Evolutionary conservation across 805 yeast genomes (phyloP).

Genomic region (Barnettozyma wickerhamii): DNA sequence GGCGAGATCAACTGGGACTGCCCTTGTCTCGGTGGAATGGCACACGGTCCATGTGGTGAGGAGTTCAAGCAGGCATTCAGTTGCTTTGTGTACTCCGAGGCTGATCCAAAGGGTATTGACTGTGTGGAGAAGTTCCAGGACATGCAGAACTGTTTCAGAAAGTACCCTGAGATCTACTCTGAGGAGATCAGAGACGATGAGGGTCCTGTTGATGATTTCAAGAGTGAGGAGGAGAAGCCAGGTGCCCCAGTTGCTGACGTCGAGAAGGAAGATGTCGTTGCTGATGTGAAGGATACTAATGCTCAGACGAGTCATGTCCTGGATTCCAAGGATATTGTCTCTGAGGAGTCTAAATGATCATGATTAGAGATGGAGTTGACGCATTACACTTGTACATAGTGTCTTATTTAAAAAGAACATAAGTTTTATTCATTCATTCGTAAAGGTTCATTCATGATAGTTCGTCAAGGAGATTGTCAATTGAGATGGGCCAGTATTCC

Average conservation of each 20-base stretch:
- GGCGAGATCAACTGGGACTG: constrained; percentile 99
- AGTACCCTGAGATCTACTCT: constrained; percentile 87
- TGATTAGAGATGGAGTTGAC: neutral
- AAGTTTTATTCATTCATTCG: neutral
- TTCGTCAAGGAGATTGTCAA: constrained; percentile 25
- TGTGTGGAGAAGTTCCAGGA: constrained; percentile 85
- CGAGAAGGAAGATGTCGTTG: constrained; percentile 13
- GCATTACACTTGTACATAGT: neutral
- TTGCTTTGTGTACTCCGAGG: constrained; percentile 89
- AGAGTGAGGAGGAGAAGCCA: constrained; percentile 6
- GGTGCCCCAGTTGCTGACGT: constrained; percentile 9
- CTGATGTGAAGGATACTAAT: constrained; percentile 4
- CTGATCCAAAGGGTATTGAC: constrained; percentile 95
- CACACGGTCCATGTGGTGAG: constrained; percentile 97
- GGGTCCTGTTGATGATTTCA: constrained; percentile 31
- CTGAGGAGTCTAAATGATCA: neutral
- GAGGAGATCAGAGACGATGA: constrained; percentile 86
- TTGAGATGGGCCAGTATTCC: constrained; percentile 33
- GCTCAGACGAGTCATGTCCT: too few relatives aligned
- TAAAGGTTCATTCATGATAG: neutral
- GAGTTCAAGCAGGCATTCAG: constrained; percentile 93
- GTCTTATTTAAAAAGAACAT: neutral
- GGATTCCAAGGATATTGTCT: neutral
- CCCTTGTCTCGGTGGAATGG: constrained; percentile 99
- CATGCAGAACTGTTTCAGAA: constrained; percentile 94